phyloP scores from a whole-genome alignment of 1,139 yeast genomes.

The Arxiozyma bovina region DNA sequence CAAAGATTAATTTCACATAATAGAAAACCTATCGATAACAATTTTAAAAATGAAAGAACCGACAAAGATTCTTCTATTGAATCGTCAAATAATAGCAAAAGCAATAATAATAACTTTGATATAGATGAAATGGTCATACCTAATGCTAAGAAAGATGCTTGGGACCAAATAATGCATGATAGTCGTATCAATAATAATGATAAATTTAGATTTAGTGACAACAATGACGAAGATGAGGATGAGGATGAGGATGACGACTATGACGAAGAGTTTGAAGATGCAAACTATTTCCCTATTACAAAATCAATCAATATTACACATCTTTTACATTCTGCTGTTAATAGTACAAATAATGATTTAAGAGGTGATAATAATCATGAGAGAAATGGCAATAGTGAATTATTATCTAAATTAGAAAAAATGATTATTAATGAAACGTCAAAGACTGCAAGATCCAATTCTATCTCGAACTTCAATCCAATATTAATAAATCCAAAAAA shows the following conservation, averaged over 20 bases:
- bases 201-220: constrained; percentile 38
- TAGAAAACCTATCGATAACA: constrained; percentile 33
- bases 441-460: constrained; percentile 9
- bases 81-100: too few species aligned
- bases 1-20: constrained; percentile 72
- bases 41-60: background rate
- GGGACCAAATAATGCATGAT: constrained; percentile 37
- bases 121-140: constrained; percentile 68
- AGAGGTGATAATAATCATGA: constrained; percentile 1
- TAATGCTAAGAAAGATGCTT: constrained; percentile 42
- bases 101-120: constrained; percentile 39
- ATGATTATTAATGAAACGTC: constrained; percentile 17
- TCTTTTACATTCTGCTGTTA: constrained; percentile 22
- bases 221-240: constrained; percentile 40
- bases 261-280: constrained; percentile 39
- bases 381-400: constrained; percentile 5
- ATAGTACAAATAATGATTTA: constrained; percentile 7
- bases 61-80: constrained; percentile 16
- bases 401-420: constrained; percentile 18
- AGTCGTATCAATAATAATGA: constrained; percentile 28
- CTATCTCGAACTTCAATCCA: constrained; percentile 9
- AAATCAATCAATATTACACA: constrained; percentile 31
- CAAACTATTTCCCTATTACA: constrained; percentile 25
- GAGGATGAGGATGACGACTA: constrained; percentile 41
- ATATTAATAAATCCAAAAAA: constrained; percentile 17